phyloP scores from a whole-genome alignment of 176 grass and related monocot genomes.

The Raddia distichophylla region DNA sequence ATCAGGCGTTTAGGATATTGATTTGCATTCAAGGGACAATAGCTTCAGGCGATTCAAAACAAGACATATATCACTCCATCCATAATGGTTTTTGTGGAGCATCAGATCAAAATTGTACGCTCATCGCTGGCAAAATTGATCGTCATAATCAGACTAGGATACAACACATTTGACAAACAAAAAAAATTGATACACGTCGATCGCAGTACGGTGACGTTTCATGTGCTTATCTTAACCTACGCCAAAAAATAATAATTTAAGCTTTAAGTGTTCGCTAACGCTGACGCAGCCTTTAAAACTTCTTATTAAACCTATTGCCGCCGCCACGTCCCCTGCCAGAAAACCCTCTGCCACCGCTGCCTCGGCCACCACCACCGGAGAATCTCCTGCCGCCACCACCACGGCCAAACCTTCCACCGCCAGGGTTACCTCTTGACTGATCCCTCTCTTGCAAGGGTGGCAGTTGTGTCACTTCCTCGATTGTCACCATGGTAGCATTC shows the following conservation, averaged over 20 bases:
- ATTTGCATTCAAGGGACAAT: too few relatives aligned
- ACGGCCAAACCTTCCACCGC: constrained; percentile 53
- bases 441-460: constrained; percentile 88
- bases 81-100: neutral
- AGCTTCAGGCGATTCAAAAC: too few relatives aligned
- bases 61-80: neutral
- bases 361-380: constrained; percentile 46
- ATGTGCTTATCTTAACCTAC: constrained; percentile 23
- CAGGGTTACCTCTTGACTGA: constrained; percentile 44
- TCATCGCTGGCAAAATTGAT: constrained; percentile 35
- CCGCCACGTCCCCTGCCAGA: constrained; percentile 55
- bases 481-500: constrained; percentile 61
- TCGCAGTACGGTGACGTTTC: constrained; percentile 36
- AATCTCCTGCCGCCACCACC: constrained; percentile 48
- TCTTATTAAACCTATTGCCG: constrained; percentile 67
- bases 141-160: constrained; percentile 7
- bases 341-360: constrained; percentile 51
- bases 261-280: neutral
- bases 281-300: constrained; percentile 40
- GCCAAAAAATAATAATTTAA: constrained; percentile 39
- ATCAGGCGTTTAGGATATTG: too few relatives aligned
- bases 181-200: constrained; percentile 52
- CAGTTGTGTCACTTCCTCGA: constrained; percentile 73
- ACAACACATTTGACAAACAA: constrained; percentile 34
- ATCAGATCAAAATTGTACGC: constrained; percentile 46